Conservation (phyloP, 1,284 basidiomycete species). For the Pseudozyma sp. region DNA sequence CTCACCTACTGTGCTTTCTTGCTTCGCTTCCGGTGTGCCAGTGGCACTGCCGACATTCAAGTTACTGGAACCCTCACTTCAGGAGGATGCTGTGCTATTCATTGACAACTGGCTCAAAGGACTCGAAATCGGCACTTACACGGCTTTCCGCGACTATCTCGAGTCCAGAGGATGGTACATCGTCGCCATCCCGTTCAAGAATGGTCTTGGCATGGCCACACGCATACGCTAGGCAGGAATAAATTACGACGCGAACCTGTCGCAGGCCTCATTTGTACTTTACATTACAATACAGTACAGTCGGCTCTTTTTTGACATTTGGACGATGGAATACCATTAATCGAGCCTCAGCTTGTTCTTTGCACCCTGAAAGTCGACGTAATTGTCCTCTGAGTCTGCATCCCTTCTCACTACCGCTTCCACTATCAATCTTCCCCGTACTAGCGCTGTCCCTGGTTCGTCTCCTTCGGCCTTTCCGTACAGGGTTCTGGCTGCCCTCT, state of each 20-base stretch:
- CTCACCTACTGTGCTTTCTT: not conserved
- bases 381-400: slow-evolving; percentile 13
- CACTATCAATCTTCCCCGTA: slow-evolving; percentile 30
- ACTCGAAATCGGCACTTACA: slow-evolving; percentile 31
- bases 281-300: too few species aligned
- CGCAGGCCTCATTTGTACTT: too few species aligned
- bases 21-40: not conserved
- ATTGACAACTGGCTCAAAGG: slow-evolving; percentile 45
- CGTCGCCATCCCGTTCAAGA: slow-evolving; percentile 40
- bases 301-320: too few species aligned
- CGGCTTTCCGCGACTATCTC: slow-evolving; percentile 27
- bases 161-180: slow-evolving; percentile 38
- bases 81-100: slow-evolving; percentile 35
- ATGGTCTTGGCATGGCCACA: slow-evolving; percentile 40
- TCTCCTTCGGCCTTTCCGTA: not conserved
- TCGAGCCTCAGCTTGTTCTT: slow-evolving; percentile 8
- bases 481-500: slow-evolving; percentile 27
- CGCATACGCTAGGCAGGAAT: slow-evolving; percentile 13
- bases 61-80: slow-evolving; percentile 32
- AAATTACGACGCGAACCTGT: too few species aligned
- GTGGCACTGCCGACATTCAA: slow-evolving; percentile 47
- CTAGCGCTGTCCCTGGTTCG: not conserved
- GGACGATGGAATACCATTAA: too few species aligned
- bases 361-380: slow-evolving; percentile 17
- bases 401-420: slow-evolving; percentile 39